phyloP scores from a whole-genome alignment of 257 asterid genomes.

The Perilla frutescens region DNA sequence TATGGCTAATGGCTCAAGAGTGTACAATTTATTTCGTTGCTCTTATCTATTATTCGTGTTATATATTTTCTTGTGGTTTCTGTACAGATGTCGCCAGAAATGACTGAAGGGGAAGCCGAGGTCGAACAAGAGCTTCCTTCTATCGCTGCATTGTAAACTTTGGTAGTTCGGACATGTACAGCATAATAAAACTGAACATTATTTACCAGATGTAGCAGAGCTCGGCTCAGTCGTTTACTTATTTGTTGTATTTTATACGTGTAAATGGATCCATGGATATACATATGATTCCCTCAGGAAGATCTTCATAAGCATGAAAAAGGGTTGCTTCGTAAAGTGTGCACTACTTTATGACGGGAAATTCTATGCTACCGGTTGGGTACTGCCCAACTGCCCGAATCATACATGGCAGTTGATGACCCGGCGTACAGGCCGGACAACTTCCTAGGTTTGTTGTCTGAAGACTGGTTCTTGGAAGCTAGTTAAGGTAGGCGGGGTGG shows the following conservation, averaged over 20 bases:
- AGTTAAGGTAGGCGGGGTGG: no score
- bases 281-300: no score
- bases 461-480: no score
- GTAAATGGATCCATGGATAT: constrained; percentile 36
- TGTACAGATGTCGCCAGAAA: constrained; percentile 60
- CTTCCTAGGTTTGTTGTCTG: no score
- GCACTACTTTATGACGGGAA: no score
- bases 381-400: no score
- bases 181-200: constrained; percentile 36
- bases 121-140: constrained; percentile 94
- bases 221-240: constrained; percentile 33
- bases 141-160: constrained; percentile 74
- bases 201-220: constrained; percentile 37
- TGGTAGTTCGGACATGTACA: constrained; percentile 53
- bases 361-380: no score
- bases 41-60: neutral
- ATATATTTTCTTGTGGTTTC: neutral
- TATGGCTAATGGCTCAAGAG: constrained; percentile 31
- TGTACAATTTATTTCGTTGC: neutral
- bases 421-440: no score
- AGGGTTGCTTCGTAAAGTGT: no score
- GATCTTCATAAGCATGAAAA: no score
- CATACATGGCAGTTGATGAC: no score
- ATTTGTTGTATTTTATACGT: constrained; percentile 38
- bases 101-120: constrained; percentile 74